Conservation (phyloP, 1,139 yeast genomes). For the Hemisphaericaspora subhashii region DNA sequence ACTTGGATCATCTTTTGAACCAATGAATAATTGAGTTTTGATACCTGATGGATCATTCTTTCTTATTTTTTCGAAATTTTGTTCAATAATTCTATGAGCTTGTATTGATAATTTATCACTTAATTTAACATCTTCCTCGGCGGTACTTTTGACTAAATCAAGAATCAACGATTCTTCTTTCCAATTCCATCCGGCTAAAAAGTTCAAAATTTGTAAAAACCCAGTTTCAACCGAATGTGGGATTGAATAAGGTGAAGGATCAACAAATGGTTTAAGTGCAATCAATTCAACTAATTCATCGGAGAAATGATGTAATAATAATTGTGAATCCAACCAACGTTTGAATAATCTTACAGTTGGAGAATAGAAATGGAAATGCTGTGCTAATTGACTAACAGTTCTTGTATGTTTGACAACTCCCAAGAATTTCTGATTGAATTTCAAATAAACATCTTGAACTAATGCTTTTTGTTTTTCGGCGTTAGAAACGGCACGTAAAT, state of each 20-base stretch:
- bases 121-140: constrained; percentile 30
- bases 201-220: constrained; percentile 69
- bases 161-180: constrained; percentile 78
- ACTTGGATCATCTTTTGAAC: constrained; percentile 75
- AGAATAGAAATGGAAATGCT: constrained; percentile 72
- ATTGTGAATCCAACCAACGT: constrained; percentile 77
- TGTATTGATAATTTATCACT: constrained; percentile 66
- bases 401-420: constrained; percentile 83
- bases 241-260: constrained; percentile 75
- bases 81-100: constrained; percentile 60
- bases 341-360: constrained; percentile 83
- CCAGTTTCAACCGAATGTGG: constrained; percentile 84
- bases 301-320: constrained; percentile 64
- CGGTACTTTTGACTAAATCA: constrained; percentile 61
- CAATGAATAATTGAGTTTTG: constrained; percentile 78
- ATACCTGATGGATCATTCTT: constrained; percentile 79
- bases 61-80: constrained; percentile 66
- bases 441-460: constrained; percentile 62
- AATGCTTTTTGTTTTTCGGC: constrained; percentile 59
- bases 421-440: constrained; percentile 65
- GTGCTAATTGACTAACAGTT: constrained; percentile 67
- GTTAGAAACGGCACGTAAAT: constrained; percentile 66
- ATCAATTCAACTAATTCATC: constrained; percentile 83
- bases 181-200: constrained; percentile 91
- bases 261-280: constrained; percentile 82